phyloP scores from a whole-genome alignment of 306 rosid genomes.

The Cucumis cinereus region DNA sequence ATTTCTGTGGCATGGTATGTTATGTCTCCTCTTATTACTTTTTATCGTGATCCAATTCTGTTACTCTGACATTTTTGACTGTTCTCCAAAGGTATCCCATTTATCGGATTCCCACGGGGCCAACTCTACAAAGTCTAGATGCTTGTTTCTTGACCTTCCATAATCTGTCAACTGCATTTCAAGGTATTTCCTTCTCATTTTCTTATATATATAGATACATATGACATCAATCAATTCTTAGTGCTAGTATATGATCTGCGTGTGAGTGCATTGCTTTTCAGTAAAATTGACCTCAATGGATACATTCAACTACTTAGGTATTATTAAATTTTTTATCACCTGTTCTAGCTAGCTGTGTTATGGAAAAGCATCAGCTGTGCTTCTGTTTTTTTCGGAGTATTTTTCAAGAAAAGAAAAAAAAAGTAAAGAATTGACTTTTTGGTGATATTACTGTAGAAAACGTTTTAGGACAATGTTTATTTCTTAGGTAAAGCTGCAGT shows the following conservation, averaged over 20 bases:
- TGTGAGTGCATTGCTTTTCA: neutral
- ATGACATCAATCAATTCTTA: neutral
- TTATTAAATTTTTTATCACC: neutral
- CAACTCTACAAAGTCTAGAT: conserved; percentile 64
- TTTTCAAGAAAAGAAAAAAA: neutral
- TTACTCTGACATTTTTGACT: neutral
- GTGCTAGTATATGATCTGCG: neutral
- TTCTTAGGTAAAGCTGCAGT: neutral
- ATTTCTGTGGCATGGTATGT: conserved; percentile 76
- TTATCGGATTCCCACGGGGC: conserved; percentile 92
- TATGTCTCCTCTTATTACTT: neutral
- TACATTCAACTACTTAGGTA: neutral
- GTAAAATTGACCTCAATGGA: neutral
- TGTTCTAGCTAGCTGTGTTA: neutral
- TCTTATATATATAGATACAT: neutral
- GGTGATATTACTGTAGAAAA: neutral
- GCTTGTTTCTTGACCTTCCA: conserved; percentile 87
- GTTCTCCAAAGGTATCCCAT: conserved; percentile 68
- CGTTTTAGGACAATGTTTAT: neutral
- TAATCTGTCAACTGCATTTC: conserved; percentile 46
- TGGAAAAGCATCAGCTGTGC: neutral
- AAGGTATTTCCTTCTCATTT: conserved; percentile 22
- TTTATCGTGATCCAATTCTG: neutral
- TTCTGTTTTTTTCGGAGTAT: no score
- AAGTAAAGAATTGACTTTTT: neutral